Evolutionary conservation across 192 early-diverging fungal genomes (phyloP), one percentile per base, ranked within the genome.

Genomic region (Podila clonocystis): DNA sequence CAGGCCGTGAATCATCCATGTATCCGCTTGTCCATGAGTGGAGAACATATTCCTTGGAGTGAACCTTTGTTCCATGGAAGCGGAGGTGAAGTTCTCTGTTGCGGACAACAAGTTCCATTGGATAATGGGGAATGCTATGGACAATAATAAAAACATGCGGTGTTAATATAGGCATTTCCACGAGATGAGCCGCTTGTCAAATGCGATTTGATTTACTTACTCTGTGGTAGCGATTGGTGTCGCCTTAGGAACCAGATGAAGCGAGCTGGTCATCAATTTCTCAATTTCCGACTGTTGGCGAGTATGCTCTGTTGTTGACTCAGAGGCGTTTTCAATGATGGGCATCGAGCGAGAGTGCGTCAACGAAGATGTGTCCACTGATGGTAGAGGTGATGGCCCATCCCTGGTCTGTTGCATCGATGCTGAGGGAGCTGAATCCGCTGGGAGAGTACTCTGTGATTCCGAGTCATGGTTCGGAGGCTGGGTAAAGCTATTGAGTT

Each of bases 1-100:
- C 77, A 3, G 77, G 66, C 17, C 77, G 70, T n/a, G 70, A 73
- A 28, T 80, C 50, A 34, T 80, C 77, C 17, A 67, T 19, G 28
- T 69, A 80, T n/a, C 70, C 77, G 36, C 77, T 80, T n/a, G 77
- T 80, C 77, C 77, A 80, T 11, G 77, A 80, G 62, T 80, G 77
- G 17, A 80, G 67, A 1, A 80, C 77, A 22, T 80, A 80, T 41
- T 80, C 77, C 29, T 65, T 80, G 5, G 77, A 80, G 41, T 69
- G 77, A 3, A 80, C 66, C 49, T 80, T 80, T 30, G 77, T 80
- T 58, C 77, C 77, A 63, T 80, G 77, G 49, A 80, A 80, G 9
- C 71, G 77, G 34, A 73, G 22, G 50, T 80, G 77, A 15, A 80
- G 62, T 19, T 80, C 77, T 19, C 77, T 30, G 55, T 80, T 80